Conservation (phyloP, 2,329 filamentous ascomycete species). For the Pyricularia grisea region DNA sequence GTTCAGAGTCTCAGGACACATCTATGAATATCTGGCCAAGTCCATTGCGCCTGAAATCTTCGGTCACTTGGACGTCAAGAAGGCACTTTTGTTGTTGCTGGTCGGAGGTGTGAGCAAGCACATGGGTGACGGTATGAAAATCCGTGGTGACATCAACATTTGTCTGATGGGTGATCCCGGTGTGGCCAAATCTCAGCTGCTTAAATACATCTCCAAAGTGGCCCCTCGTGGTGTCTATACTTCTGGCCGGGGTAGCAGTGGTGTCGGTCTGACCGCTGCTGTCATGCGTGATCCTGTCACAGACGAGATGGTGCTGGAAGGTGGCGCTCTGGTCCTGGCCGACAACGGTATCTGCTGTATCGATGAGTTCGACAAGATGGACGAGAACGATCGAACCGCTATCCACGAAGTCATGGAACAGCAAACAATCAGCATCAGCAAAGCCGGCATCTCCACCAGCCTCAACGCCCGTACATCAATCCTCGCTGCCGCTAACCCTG, state of each 20-base stretch:
- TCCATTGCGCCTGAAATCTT: constrained; percentile 98
- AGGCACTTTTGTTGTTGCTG: constrained; percentile 86
- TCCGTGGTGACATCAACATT: constrained; percentile 97
- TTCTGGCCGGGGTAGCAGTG: constrained; percentile 70
- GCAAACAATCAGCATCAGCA: constrained; percentile 78
- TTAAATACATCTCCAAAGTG: constrained; percentile 98
- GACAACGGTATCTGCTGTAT: constrained; percentile 83
- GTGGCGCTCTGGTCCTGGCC: constrained; percentile 68
- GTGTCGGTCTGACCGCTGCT: constrained; percentile 72
- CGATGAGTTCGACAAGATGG: constrained; percentile 86
- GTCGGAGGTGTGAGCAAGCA: constrained; percentile 95
- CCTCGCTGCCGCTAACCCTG: constrained; percentile 88
- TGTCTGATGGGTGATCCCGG: constrained; percentile 98
- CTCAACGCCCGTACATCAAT: constrained; percentile 95
- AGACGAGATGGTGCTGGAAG: constrained; percentile 76
- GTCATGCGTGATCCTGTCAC: constrained; percentile 80
- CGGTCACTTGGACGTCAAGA: constrained; percentile 95
- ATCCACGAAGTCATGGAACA: constrained; percentile 88
- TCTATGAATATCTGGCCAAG: constrained; percentile 91
- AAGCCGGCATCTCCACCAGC: constrained; percentile 62
- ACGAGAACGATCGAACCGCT: constrained; percentile 71
- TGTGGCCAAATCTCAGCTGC: constrained; percentile 96
- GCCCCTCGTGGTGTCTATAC: constrained; percentile 86
- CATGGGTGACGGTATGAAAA: constrained; percentile 97
- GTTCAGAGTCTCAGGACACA: constrained; percentile 74